Evolutionary conservation across 2,329 filamentous ascomycete genomes (phyloP), one percentile per base, ranked within the genome.

Genomic region (Colletotrichum coccodes): DNA sequence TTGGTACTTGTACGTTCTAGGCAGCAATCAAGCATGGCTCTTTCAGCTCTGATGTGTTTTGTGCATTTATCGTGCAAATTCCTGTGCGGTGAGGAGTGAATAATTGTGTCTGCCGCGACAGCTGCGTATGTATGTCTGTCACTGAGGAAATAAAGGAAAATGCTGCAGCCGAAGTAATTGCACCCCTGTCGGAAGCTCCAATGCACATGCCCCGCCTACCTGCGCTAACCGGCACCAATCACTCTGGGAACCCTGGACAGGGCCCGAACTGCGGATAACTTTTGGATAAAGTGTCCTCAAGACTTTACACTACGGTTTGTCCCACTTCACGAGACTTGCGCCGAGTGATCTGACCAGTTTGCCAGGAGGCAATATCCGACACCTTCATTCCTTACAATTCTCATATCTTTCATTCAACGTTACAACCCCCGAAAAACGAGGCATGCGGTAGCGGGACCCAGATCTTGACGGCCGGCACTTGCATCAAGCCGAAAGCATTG

Each of bases 281-380:
- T 71, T 63, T 69, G 68, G 70, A 68, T 71, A 71, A 61, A 71
- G 63, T 71, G 70, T 71, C 70, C 70, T 71, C 32, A 71, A 68
- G 64, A 28, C 56, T 40, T 50, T 65, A 30, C n/a, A 23, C 40
- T 28, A 18, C 16, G 6, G 18, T 16, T 16, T 21, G 54, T 66
- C 42, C 62, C 62, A 56, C 62, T 52, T 60, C 34, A 66, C 62
- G 56, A 69, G n/a, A 57, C 42, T 60, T 69, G 66, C 66, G 66
- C 62, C 49, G 49, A 65, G 40, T 23, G 40, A 34, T 60, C 61
- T 65, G 47, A 60, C 54, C 65, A 65, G 28, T 40, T 65, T 65
- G 40, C 50, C 32, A 47, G 34, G 62, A 54, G 66, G 54, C 49
- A 46, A 54, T 38, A 4, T 53, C 40, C 42, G 61, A 66, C 47